A percentile compares a stretch with the other conserved stretches of the same genome.
Evolutionary conservation across 257 asterid species (phyloP).

Genomic region (Haberlea rhodopensis): DNA sequence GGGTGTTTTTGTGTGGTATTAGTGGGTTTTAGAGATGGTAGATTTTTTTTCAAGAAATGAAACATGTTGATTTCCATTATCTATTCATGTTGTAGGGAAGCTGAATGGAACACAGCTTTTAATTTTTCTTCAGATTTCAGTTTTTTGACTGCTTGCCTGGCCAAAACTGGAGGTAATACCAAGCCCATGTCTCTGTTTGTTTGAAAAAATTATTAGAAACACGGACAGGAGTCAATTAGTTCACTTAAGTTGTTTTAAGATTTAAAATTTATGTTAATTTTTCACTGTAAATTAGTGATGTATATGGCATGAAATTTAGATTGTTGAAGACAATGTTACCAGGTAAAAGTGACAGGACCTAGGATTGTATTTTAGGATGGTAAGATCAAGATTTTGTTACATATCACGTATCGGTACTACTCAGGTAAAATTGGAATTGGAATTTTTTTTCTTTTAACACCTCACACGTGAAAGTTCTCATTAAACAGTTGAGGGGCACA

Average conservation of each 20-base stretch:
- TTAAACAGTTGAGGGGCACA: too few species aligned
- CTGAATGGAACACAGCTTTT: constrained; percentile 72
- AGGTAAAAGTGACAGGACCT: neutral
- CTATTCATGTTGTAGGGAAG: constrained; percentile 39
- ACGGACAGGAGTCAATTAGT: neutral
- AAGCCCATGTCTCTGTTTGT: neutral
- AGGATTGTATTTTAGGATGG: neutral
- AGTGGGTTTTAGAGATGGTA: neutral
- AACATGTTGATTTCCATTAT: neutral
- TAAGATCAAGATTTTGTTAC: neutral
- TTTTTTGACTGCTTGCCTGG: constrained; percentile 63
- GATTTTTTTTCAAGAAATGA: too few species aligned
- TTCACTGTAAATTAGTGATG: neutral
- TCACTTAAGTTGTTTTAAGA: neutral
- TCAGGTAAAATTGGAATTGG: too few species aligned
- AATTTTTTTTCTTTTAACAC: too few species aligned
- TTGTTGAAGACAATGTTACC: too few species aligned
- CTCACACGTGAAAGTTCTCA: neutral
- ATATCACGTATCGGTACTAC: too few species aligned
- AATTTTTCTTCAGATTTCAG: constrained; percentile 56
- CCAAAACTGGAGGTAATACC: constrained; percentile 46
- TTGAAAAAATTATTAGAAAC: neutral
- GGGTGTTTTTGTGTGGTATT: neutral
- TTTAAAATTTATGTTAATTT: too few species aligned
- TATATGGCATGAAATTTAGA: neutral